These are phyloP conservation scores for Thielaviopsis populi DNA, from an alignment of 2,329 filamentous ascomycete genomes.

Conservation along the genomic window DNA sequence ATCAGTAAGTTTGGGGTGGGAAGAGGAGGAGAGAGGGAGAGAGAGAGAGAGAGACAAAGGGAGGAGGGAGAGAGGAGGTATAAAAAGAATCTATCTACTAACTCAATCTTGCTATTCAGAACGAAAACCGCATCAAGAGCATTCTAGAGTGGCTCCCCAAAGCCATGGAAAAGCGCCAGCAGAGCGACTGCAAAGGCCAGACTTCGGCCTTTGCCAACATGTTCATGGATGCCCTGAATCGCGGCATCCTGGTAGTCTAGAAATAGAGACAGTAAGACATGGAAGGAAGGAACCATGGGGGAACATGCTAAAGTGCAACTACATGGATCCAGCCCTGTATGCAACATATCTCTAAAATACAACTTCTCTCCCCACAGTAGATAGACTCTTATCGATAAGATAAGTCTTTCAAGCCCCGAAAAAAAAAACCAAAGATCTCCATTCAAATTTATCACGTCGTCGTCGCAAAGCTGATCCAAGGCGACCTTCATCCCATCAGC, in stretches of 20 bases:
- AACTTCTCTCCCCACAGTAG: background rate
- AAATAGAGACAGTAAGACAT: background rate
- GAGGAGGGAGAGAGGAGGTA: background rate
- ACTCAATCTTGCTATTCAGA: slow-evolving; percentile 24
- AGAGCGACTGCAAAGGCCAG: slow-evolving; percentile 37
- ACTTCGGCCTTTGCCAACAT: slow-evolving; percentile 37
- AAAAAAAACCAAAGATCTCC: background rate
- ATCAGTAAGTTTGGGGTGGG: slow-evolving; percentile 34
- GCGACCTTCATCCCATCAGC: no score
- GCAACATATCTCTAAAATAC: background rate
- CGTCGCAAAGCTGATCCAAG: no score
- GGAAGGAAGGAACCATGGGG: no score
- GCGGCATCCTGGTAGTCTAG: slow-evolving; percentile 11
- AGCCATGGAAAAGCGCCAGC: slow-evolving; percentile 37
- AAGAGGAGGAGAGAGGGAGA: background rate
- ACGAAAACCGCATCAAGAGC: slow-evolving; percentile 47
- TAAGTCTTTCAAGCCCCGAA: background rate
- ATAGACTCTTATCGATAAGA: background rate
- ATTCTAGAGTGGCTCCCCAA: slow-evolving; percentile 48
- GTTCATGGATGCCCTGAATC: slow-evolving; percentile 33
- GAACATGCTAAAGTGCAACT: background rate
- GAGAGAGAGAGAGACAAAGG: background rate
- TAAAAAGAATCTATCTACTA: background rate
- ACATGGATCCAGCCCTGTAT: background rate
- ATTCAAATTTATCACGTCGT: background rate